Evolutionary conservation across 495 filamentous ascomycete genomes (phyloP).

Genomic region (Astrothelium macrocarpum): DNA sequence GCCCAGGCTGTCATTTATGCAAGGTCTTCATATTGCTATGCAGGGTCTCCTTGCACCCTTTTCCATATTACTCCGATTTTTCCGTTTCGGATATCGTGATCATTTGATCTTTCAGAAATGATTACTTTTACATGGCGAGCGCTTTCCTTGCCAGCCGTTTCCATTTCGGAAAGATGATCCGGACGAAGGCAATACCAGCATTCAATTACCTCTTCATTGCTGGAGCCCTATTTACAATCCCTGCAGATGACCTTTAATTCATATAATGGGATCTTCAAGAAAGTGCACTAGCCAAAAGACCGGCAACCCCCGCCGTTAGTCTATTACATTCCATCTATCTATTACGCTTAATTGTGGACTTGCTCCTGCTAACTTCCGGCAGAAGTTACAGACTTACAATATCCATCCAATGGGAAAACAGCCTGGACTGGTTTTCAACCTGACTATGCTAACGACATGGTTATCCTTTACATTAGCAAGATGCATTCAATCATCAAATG

Average conservation of each 20-base stretch:
- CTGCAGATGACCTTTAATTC: neutral
- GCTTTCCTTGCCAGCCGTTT: neutral
- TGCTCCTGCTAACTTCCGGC: neutral
- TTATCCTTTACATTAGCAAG: neutral
- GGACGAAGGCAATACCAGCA: neutral
- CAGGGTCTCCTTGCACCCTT: neutral
- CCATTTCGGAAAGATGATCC: neutral
- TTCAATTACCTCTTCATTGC: neutral
- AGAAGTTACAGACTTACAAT: neutral
- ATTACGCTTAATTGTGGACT: neutral
- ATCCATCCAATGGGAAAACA: neutral
- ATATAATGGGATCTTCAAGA: neutral
- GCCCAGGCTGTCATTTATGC: neutral
- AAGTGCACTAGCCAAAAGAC: too few relatives aligned
- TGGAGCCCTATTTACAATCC: neutral
- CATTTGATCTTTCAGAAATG: neutral
- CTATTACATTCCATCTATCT: neutral
- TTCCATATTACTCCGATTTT: neutral
- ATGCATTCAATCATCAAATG: neutral
- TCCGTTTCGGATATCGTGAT: neutral
- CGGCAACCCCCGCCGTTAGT: slow-evolving; percentile 2
- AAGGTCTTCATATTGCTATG: neutral
- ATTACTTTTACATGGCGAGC: neutral
- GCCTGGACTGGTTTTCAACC: neutral
- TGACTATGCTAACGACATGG: neutral